These are phyloP conservation scores for Cordia subcordata DNA, from an alignment of 257 asterid species.

Conservation along the genomic window DNA sequence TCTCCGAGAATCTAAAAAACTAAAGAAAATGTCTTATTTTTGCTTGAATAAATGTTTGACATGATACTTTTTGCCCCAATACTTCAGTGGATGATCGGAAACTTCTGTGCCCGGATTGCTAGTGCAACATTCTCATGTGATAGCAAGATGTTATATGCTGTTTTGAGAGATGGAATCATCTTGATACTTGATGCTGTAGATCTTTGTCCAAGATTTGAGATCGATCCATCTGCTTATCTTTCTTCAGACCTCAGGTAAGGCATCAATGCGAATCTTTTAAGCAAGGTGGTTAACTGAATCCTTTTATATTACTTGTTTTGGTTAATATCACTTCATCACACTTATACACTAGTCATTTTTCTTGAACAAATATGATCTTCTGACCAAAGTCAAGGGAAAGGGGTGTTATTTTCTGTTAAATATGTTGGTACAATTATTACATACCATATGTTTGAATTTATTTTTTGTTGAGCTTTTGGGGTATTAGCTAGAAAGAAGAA, in stretches of 20 bases:
- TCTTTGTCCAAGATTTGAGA: conserved; percentile 59
- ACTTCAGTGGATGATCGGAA: conserved; percentile 63
- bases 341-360: too few species aligned
- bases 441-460: too few species aligned
- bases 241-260: conserved; percentile 38
- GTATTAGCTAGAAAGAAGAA: too few species aligned
- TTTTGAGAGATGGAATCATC: conserved; percentile 56
- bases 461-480: too few species aligned
- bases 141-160: conserved; percentile 44
- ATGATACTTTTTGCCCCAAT: background rate
- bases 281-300: background rate
- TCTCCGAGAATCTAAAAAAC: background rate
- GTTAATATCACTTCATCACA: background rate
- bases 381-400: too few species aligned
- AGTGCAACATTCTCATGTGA: conserved; percentile 65
- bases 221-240: conserved; percentile 61
- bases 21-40: background rate
- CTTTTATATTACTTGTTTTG: background rate
- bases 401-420: too few species aligned
- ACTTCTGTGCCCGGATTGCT: conserved; percentile 53
- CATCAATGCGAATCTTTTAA: background rate
- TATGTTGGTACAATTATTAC: too few species aligned
- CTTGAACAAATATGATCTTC: too few species aligned
- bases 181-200: conserved; percentile 50
- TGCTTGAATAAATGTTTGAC: background rate